phyloP scores from a whole-genome alignment of 139 green algal species.

The Chloropicon primus region DNA sequence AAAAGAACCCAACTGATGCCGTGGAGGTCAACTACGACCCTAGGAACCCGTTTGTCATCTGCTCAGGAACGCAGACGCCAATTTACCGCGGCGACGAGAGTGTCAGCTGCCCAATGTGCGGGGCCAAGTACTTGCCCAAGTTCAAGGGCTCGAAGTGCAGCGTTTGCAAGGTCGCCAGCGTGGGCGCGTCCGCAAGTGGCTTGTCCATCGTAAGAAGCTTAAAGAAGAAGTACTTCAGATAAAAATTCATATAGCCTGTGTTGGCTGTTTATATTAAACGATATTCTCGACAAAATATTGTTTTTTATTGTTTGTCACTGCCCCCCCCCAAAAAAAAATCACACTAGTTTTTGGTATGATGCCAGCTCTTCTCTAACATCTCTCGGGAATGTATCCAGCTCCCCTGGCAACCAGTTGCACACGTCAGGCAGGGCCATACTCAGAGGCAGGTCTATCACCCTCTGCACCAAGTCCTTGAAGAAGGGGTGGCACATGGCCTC shows the following conservation, averaged over 20 bases:
- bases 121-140: neutral
- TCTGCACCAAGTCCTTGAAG: neutral
- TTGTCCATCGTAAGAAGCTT: too few relatives aligned
- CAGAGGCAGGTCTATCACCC: neutral
- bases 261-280: neutral
- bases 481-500: constrained; percentile 38
- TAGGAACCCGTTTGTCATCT: constrained; percentile 97
- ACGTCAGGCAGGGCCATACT: neutral
- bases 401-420: neutral
- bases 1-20: constrained; percentile 75
- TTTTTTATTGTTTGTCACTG: too few relatives aligned
- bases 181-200: neutral
- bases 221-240: neutral
- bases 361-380: neutral
- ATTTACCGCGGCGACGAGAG: constrained; percentile 69
- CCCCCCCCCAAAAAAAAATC: too few relatives aligned
- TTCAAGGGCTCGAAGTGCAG: neutral
- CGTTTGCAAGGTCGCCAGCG: neutral
- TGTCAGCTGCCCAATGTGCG: neutral
- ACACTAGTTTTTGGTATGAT: too few relatives aligned
- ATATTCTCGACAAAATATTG: too few relatives aligned
- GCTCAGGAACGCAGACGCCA: constrained; percentile 78
- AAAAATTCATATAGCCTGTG: too few relatives aligned
- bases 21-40: constrained; percentile 87
- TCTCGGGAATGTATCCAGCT: neutral